phyloP scores from a whole-genome alignment of 192 early-diverging fungal genomes.

The Obelidium mucronatum region DNA sequence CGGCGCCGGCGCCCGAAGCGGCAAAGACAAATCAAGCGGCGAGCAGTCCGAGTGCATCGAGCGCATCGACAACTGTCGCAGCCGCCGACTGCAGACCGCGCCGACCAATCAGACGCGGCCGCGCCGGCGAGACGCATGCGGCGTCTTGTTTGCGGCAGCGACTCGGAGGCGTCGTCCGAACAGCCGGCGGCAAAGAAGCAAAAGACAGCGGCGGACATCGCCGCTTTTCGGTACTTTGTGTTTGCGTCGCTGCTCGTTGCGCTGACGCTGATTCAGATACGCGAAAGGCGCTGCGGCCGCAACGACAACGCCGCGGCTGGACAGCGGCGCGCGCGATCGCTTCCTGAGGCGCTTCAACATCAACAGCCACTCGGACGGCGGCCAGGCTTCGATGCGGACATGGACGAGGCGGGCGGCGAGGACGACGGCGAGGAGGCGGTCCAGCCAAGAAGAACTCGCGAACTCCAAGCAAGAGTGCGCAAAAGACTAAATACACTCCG shows the following conservation, averaged over 20 bases:
- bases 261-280: no score
- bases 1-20: background rate
- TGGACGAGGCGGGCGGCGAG: background rate
- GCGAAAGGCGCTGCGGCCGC: background rate
- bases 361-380: background rate
- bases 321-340: conserved; percentile 2
- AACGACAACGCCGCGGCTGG: background rate
- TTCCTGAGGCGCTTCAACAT: conserved; percentile 1
- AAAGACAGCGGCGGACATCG: no score
- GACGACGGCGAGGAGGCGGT: background rate
- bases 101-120: background rate
- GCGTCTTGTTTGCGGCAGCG: background rate
- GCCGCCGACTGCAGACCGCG: background rate
- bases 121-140: background rate
- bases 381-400: background rate
- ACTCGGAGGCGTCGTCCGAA: background rate
- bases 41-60: background rate
- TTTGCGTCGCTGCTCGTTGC: no score
- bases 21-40: background rate
- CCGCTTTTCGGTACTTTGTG: no score
- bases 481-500: conserved; percentile 65
- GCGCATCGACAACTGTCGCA: background rate
- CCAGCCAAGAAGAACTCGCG: background rate
- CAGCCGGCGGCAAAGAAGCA: no score
- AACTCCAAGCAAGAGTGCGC: background rate